Evolutionary conservation across 2,329 filamentous ascomycete genomes (phyloP).

Genomic region (Fusarium azukiicola): DNA sequence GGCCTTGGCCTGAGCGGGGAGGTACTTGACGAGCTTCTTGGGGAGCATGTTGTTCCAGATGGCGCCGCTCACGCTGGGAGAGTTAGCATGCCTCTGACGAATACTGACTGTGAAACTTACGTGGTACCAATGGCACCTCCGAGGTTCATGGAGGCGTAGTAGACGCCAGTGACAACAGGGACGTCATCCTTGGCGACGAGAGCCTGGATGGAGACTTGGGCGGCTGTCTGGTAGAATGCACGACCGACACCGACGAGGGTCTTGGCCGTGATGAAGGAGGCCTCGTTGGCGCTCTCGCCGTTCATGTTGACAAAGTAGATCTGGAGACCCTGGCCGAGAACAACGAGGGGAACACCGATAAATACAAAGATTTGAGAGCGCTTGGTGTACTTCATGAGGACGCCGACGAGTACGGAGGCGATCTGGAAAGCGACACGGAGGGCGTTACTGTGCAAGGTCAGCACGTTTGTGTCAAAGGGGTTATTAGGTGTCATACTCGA

Average conservation of each 20-base stretch:
- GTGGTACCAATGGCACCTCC: slow-evolving; percentile 57
- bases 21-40: slow-evolving; percentile 50
- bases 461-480: not conserved
- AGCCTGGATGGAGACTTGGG: slow-evolving; percentile 58
- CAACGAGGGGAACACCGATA: slow-evolving; percentile 56
- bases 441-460: slow-evolving; percentile 48
- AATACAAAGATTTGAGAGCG: slow-evolving; percentile 58
- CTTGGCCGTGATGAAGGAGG: slow-evolving; percentile 61
- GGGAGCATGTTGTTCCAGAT: slow-evolving; percentile 61
- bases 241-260: slow-evolving; percentile 60
- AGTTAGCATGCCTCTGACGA: not conserved
- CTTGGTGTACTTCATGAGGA: slow-evolving; percentile 63
- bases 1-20: slow-evolving; percentile 45
- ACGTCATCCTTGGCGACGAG: slow-evolving; percentile 60
- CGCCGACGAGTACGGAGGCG: slow-evolving; percentile 58
- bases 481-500: slow-evolving; percentile 48
- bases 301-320: slow-evolving; percentile 57
- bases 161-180: slow-evolving; percentile 61
- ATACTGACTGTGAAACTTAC: slow-evolving; percentile 11
- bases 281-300: slow-evolving; percentile 55
- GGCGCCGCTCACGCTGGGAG: slow-evolving; percentile 58
- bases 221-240: slow-evolving; percentile 56
- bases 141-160: slow-evolving; percentile 61
- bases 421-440: slow-evolving; percentile 63
- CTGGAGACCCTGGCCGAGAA: slow-evolving; percentile 60